These are phyloP conservation scores for Calonectria pseudoreteaudii DNA, from an alignment of 2,329 filamentous ascomycete species.

Conservation along the genomic window DNA sequence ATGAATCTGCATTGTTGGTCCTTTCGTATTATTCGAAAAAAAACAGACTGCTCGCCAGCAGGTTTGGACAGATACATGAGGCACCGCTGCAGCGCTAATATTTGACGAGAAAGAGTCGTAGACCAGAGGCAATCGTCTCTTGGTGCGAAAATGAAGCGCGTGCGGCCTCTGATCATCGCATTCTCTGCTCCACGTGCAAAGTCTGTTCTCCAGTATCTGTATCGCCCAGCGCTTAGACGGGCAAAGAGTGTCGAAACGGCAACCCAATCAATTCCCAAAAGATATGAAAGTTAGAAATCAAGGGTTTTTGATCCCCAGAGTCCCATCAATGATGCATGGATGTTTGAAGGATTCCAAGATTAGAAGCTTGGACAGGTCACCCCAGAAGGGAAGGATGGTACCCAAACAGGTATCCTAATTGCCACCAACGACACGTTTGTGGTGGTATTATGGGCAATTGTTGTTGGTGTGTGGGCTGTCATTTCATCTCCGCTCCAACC, in stretches of 20 bases:
- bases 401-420: not conserved
- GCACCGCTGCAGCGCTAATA: not conserved
- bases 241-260: conserved; percentile 7
- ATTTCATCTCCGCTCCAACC: conserved; percentile 19
- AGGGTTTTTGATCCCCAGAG: conserved; percentile 4
- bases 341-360: conserved; percentile 6
- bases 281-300: conserved; percentile 12
- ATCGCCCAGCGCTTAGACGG: not conserved
- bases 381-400: not conserved
- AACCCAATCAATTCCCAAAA: conserved; percentile 6
- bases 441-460: conserved; percentile 21
- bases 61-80: not conserved
- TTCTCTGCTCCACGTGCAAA: conserved; percentile 15
- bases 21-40: conserved; percentile 11
- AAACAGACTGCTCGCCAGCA: not conserved
- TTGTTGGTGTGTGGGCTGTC: conserved; percentile 19
- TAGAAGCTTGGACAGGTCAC: not conserved
- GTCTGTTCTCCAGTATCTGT: not conserved
- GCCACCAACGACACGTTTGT: conserved; percentile 8
- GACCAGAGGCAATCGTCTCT: not conserved
- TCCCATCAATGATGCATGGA: not conserved
- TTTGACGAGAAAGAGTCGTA: not conserved
- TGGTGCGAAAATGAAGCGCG: not conserved
- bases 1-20: conserved; percentile 5
- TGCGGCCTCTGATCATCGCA: conserved; percentile 8